Evolutionary conservation across 2,329 filamentous ascomycete species (phyloP).

Genomic region (Pezicula carpinea): DNA sequence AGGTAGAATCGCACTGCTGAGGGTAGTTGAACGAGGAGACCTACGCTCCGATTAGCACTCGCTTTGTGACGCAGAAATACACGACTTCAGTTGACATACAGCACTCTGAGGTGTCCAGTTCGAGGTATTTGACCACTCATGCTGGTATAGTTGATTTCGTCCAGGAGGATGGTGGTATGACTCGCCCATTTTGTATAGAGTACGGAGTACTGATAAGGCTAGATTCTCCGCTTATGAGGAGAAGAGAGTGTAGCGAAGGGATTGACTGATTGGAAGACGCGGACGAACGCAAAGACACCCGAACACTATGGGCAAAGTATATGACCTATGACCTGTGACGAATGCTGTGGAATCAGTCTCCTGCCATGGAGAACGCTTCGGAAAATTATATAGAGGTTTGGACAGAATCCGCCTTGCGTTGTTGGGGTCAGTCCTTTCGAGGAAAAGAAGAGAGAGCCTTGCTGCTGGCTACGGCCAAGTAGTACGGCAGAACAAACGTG

Average conservation of each 20-base stretch:
- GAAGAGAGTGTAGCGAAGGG: too few relatives aligned
- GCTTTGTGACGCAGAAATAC: too few relatives aligned
- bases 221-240: too few relatives aligned
- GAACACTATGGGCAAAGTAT: not conserved
- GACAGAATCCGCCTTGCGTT: constrained; percentile 14
- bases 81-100: not conserved
- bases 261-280: too few relatives aligned
- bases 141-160: too few relatives aligned
- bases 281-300: too few relatives aligned
- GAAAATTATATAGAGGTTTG: constrained; percentile 10
- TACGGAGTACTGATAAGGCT: too few relatives aligned
- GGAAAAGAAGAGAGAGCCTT: constrained; percentile 13
- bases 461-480: constrained; percentile 9
- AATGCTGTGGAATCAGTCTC: constrained; percentile 1
- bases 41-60: constrained; percentile 7
- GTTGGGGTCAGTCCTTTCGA: not conserved
- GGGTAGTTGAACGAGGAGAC: constrained; percentile 27
- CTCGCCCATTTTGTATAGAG: too few relatives aligned
- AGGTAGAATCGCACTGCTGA: constrained; percentile 19
- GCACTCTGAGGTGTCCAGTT: not conserved
- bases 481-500: constrained; percentile 5
- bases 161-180: too few relatives aligned
- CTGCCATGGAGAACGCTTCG: constrained; percentile 5
- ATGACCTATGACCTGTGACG: not conserved
- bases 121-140: too few relatives aligned